These are phyloP conservation scores for Paraphaeosphaeria sporulosa DNA, from an alignment of 2,329 filamentous ascomycete genomes.

Conservation along the genomic window DNA sequence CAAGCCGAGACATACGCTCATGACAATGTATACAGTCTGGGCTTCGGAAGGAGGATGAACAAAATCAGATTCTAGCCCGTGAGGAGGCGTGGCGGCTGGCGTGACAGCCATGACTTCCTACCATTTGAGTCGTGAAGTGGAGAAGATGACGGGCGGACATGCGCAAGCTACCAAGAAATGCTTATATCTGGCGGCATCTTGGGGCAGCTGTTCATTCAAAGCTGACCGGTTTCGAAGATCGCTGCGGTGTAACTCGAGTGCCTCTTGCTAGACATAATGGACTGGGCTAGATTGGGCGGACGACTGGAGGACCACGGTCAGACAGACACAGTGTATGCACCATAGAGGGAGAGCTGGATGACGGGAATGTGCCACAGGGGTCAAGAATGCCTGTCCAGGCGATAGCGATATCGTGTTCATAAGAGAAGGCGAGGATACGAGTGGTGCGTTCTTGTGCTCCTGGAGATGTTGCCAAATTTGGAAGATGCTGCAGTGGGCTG, in stretches of 20 bases:
- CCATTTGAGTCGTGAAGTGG: slow-evolving; percentile 1
- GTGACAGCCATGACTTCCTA: slow-evolving; percentile 6
- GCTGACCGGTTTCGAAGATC: not conserved
- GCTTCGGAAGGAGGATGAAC: slow-evolving; percentile 6
- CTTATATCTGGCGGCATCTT: slow-evolving; percentile 1
- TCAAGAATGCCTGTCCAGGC: not conserved
- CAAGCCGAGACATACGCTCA: slow-evolving; percentile 10
- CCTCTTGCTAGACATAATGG: not conserved
- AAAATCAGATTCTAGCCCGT: slow-evolving; percentile 1
- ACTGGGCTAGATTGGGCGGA: not conserved
- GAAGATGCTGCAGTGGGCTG: too few relatives aligned
- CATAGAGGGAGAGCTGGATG: not conserved
- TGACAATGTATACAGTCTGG: slow-evolving; percentile 10
- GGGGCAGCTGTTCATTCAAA: not conserved
- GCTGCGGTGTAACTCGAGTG: slow-evolving; percentile 7
- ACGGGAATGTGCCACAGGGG: not conserved
- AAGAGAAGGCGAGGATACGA: not conserved
- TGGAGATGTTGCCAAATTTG: not conserved
- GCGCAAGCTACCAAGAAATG: slow-evolving; percentile 7
- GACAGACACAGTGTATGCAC: not conserved
- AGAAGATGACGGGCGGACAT: not conserved
- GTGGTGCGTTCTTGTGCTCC: not conserved
- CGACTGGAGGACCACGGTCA: not conserved
- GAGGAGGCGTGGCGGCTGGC: slow-evolving; percentile 9
- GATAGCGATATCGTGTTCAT: not conserved